Base-by-base conservation (phyloP, 495 filamentous ascomycete genomes). In the Lasiosphaeria ovina region DNA sequence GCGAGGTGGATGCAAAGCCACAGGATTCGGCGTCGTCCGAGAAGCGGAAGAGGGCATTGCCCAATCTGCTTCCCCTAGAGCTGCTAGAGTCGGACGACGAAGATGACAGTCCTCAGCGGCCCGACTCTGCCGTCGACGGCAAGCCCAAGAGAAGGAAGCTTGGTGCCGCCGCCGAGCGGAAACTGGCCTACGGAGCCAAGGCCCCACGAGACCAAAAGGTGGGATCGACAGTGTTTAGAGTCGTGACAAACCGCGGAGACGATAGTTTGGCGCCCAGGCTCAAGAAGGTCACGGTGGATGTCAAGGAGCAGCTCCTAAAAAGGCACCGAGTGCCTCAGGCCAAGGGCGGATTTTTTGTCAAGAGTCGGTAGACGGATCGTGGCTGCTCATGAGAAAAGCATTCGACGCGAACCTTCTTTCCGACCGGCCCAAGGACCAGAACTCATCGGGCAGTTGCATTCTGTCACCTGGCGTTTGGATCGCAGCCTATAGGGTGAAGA, bases 41-140 rank as follows among this genome's bases (percentile, higher is more conserved):
- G 55, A 66, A 71, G 66, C 57, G 64, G 62, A 76, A 69, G 60
- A 59, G 64, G 50, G 59, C 67, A 48, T 59, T 77, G 4, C 77
- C 76, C 6, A 69, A 74, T 3, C 57, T 77, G 3, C 73, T 81
- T 0, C 77, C 79, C 7, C 70, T 72, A n/a, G 77, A 80, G 38
- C 67, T 80, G 51, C 64, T 81, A 5, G 77, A 80, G 50, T 80
- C 78, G 1, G 74, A 75, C 44, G 69, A 74, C 4, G 74, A 77
- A 55, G 71, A 72, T 35, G 69, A 72, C 11, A 67, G 65, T 3
- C n/a, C 51, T 16, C 55, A 60, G 35, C 32, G 62, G 42, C 31
- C 65, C 59, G 66, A 61, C 51, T 51, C 65, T 1, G 51, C 33
- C 14, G 57, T 51, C 42, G 61, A 62, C 56, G 60, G 59, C 24